Conservation (phyloP, 352 stramenopile species). For the Proteromonas lacertae region DNA sequence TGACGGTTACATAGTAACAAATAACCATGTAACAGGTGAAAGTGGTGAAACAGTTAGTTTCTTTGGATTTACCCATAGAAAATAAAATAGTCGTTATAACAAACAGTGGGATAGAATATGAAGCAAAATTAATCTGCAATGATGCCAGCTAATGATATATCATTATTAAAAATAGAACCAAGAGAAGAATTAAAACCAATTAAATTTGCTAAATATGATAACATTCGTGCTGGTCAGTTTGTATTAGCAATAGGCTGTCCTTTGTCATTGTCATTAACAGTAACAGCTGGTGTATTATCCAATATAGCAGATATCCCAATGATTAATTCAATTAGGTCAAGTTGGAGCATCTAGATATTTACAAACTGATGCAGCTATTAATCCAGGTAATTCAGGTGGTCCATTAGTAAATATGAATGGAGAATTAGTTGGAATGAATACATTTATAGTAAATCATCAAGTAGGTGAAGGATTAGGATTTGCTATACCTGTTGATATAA, state of each 20-base stretch:
- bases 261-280: conserved; percentile 48
- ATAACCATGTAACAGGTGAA: conserved; percentile 41
- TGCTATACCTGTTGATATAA: conserved; percentile 56
- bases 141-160: too few relatives aligned
- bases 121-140: too few relatives aligned
- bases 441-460: conserved; percentile 49
- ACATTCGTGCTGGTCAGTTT: conserved; percentile 24
- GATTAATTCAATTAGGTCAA: too few relatives aligned
- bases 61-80: conserved; percentile 31
- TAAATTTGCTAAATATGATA: conserved; percentile 1
- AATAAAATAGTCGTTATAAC: too few relatives aligned
- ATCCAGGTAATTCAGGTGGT: conserved; percentile 51
- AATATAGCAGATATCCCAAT: conserved; percentile 31
- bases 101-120: too few relatives aligned
- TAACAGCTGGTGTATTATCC: conserved; percentile 54
- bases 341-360: conserved; percentile 39
- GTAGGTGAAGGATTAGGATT: conserved; percentile 59
- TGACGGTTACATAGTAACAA: conserved; percentile 50
- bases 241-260: conserved; percentile 54
- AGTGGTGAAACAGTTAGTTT: conserved; percentile 3
- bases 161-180: too few relatives aligned
- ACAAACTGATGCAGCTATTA: conserved; percentile 65
- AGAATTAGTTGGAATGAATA: conserved; percentile 66
- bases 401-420: conserved; percentile 62
- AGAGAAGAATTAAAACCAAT: too few relatives aligned